A percentile compares a stretch with the other conserved stretches of the same genome.
phyloP scores from a whole-genome alignment of 768 basidiomycete species.

The Neoboletus brunneissimus region DNA sequence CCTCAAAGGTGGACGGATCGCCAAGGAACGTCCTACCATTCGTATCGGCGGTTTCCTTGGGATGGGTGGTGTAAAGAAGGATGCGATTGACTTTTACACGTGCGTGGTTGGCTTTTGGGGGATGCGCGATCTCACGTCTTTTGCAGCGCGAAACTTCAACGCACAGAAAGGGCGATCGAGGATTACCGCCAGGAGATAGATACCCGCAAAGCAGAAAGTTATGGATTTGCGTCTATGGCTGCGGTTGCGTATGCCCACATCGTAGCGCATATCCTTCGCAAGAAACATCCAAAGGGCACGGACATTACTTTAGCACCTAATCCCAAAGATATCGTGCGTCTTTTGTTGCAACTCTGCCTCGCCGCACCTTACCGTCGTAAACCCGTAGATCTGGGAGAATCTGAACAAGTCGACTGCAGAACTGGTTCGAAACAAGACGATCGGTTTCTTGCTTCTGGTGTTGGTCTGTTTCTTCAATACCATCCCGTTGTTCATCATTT shows the following conservation, averaged over 20 bases:
- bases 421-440: constrained; percentile 58
- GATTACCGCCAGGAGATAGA: constrained; percentile 71
- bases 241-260: constrained; percentile 86
- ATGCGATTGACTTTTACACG: constrained; percentile 95
- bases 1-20: constrained; percentile 78
- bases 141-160: constrained; percentile 43
- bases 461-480: constrained; percentile 93
- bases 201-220: constrained; percentile 77
- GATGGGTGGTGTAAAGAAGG: constrained; percentile 78
- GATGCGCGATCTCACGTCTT: constrained; percentile 5
- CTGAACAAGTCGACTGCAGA: constrained; percentile 71
- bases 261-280: constrained; percentile 66
- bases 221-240: constrained; percentile 90
- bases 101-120: constrained; percentile 38
- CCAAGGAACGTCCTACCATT: constrained; percentile 77
- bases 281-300: constrained; percentile 73
- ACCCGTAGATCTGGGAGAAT: constrained; percentile 81
- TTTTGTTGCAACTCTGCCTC: neutral
- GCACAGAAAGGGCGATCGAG: constrained; percentile 73
- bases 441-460: constrained; percentile 78
- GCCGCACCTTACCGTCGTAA: neutral
- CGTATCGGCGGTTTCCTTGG: constrained; percentile 77
- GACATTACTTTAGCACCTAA: constrained; percentile 76
- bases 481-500: constrained; percentile 85
- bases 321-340: constrained; percentile 79